Evolutionary conservation across 2,329 filamentous ascomycete species (phyloP).

Genomic region (Ramichloridium luteum): DNA sequence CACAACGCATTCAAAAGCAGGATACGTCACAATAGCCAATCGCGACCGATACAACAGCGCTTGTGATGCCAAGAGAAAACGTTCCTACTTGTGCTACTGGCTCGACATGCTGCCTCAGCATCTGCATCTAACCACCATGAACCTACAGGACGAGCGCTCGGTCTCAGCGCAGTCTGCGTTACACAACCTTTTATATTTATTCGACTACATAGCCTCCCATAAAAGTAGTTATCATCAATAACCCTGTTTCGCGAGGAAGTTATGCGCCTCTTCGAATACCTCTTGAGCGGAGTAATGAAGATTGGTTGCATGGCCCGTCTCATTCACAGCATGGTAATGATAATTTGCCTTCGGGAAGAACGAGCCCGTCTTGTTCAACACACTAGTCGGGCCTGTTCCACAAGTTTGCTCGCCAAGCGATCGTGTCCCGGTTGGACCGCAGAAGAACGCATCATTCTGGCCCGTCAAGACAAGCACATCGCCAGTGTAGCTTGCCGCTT

Average conservation of each 20-base stretch:
- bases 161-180: too few species aligned
- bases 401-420: constrained; percentile 10
- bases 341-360: constrained; percentile 11
- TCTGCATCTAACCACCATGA: too few species aligned
- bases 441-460: constrained; percentile 13
- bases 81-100: too few species aligned
- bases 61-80: too few species aligned
- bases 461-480: constrained; percentile 11
- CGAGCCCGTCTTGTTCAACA: constrained; percentile 9
- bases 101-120: too few species aligned
- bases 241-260: constrained; percentile 9
- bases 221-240: constrained; percentile 7
- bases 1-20: too few species aligned
- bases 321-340: constrained; percentile 8
- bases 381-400: constrained; percentile 7
- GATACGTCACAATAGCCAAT: too few species aligned
- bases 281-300: constrained; percentile 9
- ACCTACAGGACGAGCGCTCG: too few species aligned
- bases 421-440: constrained; percentile 10
- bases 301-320: constrained; percentile 13
- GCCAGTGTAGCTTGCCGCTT: constrained; percentile 7
- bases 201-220: too few species aligned
- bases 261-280: constrained; percentile 9
- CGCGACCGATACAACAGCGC: too few species aligned
- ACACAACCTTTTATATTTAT: too few species aligned